Evolutionary conservation across 2,329 filamentous ascomycete genomes (phyloP), one percentile per base, ranked within the genome.

Genomic region (Zymoseptoria ardabiliae): DNA sequence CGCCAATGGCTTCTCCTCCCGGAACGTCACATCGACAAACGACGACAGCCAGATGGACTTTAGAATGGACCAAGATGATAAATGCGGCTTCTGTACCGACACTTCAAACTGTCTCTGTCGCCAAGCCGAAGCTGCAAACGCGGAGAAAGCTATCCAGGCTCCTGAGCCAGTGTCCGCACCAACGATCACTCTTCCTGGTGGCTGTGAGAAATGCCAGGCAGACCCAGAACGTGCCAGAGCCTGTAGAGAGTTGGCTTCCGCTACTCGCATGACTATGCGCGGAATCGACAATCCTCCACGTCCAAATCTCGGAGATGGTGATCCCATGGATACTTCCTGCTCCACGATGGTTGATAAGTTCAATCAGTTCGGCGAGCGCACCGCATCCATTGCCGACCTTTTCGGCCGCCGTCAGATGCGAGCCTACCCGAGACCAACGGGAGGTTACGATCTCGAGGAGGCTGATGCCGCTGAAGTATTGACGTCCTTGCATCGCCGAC

Each of bases 51-150:
- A 55, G 35, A 65, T 67, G 54, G 64, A 66, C 57, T 62, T 62
- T 48, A 59, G 25, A 22, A 59, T 64, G 58, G 57, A 56, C 22
- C 61, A 45, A 11, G 62, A 66, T 30, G 61, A 67, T 53, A 59
- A 57, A n/a, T 71, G 69, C 53, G 69, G 70, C 51, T 71, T 71
- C 63, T 71, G 70, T 55, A 67, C 62, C 13, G 65, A 68, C 50
- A 61, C 62, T 28, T 53, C 61, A 28, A 68, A 68, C 57, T 71
- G 68, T 56, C 63, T 62, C 13, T 70, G 68, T 50, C 58, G 61
- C 21, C 65, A 65, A 55, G 61, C 56, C 21, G 55, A 61, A 56
- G 23, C 20, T 48, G 41, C 49, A 30, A 59, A 50, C 21, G 13
- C 22, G 28, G 54, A 60, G 55, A 58, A 56, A 11, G 45, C 61